Conservation (phyloP, 345 rosid species). For the Arabidopsis suecica region DNA sequence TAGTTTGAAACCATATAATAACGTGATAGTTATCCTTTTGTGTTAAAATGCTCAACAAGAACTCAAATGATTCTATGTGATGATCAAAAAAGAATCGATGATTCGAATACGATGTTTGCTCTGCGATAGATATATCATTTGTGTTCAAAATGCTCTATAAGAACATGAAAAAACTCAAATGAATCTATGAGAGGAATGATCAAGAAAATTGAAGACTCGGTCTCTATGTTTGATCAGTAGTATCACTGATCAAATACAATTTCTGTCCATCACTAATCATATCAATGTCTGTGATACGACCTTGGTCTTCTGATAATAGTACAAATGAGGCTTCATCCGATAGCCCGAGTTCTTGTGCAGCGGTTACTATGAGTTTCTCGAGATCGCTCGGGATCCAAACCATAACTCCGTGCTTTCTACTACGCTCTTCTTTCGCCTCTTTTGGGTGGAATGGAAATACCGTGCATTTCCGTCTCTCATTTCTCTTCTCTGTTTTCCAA, state of each 20-base stretch:
- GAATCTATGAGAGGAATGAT: not conserved
- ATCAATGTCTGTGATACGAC: conserved; percentile 67
- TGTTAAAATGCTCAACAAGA: conserved; percentile 10
- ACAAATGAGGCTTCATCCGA: conserved; percentile 43
- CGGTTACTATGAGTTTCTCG: conserved; percentile 60
- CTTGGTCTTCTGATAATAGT: conserved; percentile 71
- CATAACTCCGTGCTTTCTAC: conserved; percentile 64
- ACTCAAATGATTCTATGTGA: not conserved
- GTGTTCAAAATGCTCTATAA: conserved; percentile 17
- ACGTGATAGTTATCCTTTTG: not conserved
- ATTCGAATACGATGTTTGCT: conserved; percentile 10
- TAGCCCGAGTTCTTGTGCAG: conserved; percentile 57
- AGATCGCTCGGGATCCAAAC: conserved; percentile 69
- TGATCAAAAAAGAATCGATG: conserved; percentile 11
- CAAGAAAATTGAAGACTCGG: conserved; percentile 11
- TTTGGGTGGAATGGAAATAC: conserved; percentile 74
- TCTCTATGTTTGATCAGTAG: conserved; percentile 27
- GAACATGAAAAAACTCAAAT: not conserved
- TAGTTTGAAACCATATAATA: not conserved
- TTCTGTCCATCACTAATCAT: conserved; percentile 78
- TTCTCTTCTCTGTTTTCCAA: conserved; percentile 49
- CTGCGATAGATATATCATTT: not conserved
- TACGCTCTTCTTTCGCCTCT: conserved; percentile 50
- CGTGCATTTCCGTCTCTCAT: conserved; percentile 64
- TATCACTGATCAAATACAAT: conserved; percentile 59